Evolutionary conservation across 2,329 filamentous ascomycete species (phyloP), one percentile per base, ranked within the genome.

Genomic region (Ramularia collo-cygni): DNA sequence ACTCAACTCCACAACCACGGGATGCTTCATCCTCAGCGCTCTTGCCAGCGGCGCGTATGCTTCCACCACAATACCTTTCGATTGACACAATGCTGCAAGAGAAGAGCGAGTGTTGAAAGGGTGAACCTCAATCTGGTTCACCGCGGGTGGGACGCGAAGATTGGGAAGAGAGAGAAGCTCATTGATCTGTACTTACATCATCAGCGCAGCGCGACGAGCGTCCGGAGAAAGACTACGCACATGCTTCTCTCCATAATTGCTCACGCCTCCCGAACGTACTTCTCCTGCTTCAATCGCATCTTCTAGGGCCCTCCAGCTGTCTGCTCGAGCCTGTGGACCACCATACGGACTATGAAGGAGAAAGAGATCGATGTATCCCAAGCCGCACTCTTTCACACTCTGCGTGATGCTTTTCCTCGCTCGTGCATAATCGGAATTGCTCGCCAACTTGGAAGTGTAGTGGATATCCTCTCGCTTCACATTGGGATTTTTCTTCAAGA

Each of bases 51-150:
- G 86, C 5, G 84, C 84, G 50, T 92, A 93, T 0, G 86, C 85
- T 63, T 92, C 79, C 2, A 92, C 72, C 0, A 81, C 65, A 42
- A 92, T 88, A 27, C 69, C 66, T 48, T 89, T 68, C 44, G 75
- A 65, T 41, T 76, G 70, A 55, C 85, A 85, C 51, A 77, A 79
- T 9, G 73, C 69, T 1, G 77, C 74, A 47, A 92, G 87, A 27
- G 72, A 70, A 0, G 68, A 70, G 37, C 81, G 76, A 2, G 83
- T 87, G 59, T 89, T 86, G 73, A 90, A 92, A 0, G 84, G 85
- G 46, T 90, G 84, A 2, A 89, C 74, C 60, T 90, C 83, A 53
- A 89, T 81, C 64, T 92, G 85, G 55, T 90, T 90, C 36, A 90
- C 76, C 1, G 78, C 75, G 0, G 85, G 85, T 8, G 67, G 60